phyloP scores from a whole-genome alignment of 495 filamentous ascomycete genomes.

The Elasticomyces elasticus region DNA sequence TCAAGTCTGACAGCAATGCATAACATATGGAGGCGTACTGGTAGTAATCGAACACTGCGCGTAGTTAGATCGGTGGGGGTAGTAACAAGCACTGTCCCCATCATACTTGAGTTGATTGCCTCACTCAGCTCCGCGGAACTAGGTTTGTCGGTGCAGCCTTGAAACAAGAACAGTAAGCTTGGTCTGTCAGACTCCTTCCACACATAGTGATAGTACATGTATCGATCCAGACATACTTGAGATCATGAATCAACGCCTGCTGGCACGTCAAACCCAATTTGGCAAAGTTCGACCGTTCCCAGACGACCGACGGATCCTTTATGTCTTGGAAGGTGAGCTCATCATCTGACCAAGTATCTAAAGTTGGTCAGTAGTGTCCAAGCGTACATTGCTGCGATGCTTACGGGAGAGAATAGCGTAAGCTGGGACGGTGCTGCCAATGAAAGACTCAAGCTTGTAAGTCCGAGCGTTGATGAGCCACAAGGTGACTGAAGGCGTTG shows the following conservation, averaged over 20 bases:
- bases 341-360: not conserved
- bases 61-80: not conserved
- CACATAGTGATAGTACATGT: not conserved
- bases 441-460: not conserved
- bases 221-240: slow-evolving; percentile 9
- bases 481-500: not conserved
- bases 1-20: no score
- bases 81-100: not conserved
- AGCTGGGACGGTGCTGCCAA: not conserved
- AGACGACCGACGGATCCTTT: not conserved
- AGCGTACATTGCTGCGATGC: no score
- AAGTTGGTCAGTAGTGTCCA: no score
- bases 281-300: no score
- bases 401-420: not conserved
- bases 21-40: no score
- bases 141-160: slow-evolving; percentile 16
- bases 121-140: slow-evolving; percentile 14
- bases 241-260: slow-evolving; percentile 2
- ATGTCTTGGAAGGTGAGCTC: not conserved
- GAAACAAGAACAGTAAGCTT: not conserved
- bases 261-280: slow-evolving; percentile 5
- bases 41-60: not conserved
- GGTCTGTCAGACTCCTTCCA: not conserved
- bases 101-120: slow-evolving; percentile 8
- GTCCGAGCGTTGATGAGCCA: not conserved